These are phyloP conservation scores for Diutina rugosa DNA, from an alignment of 1,139 yeast genomes.

Conservation along the genomic window DNA sequence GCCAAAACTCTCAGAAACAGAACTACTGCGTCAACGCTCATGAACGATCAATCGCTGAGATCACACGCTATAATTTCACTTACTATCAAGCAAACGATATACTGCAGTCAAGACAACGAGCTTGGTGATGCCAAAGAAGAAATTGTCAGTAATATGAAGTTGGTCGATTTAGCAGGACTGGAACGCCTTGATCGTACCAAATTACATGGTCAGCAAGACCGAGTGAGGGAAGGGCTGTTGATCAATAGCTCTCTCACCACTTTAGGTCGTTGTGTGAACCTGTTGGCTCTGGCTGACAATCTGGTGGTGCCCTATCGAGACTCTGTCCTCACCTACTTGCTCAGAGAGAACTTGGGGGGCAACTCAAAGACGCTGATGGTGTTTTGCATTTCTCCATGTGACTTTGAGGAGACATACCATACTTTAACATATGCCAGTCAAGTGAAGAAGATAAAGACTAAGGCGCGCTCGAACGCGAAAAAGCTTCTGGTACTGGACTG, in stretches of 20 bases:
- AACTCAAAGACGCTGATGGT: conserved; percentile 67
- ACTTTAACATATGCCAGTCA: conserved; percentile 67
- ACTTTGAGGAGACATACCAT: conserved; percentile 60
- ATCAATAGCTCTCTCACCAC: conserved; percentile 69
- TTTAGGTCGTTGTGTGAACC: conserved; percentile 59
- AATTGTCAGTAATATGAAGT: conserved; percentile 43
- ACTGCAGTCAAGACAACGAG: conserved; percentile 9
- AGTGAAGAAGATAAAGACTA: conserved; percentile 56
- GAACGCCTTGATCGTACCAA: conserved; percentile 58
- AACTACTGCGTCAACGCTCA: conserved; percentile 55
- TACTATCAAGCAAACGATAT: conserved; percentile 42
- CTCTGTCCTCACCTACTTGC: conserved; percentile 56
- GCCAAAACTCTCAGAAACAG: conserved; percentile 36
- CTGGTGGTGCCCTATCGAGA: conserved; percentile 62
- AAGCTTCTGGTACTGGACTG: not conserved
- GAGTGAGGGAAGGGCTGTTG: conserved; percentile 62
- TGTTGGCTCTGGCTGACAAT: conserved; percentile 29
- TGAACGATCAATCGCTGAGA: conserved; percentile 60
- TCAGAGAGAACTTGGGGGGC: conserved; percentile 63
- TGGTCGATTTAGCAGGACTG: conserved; percentile 77
- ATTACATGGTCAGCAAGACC: conserved; percentile 43
- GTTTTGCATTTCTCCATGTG: conserved; percentile 65
- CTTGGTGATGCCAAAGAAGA: conserved; percentile 43
- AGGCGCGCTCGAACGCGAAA: not conserved
- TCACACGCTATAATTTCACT: conserved; percentile 72